Conservation (phyloP, 2,329 filamentous ascomycete genomes). For the Botrytis elliptica region DNA sequence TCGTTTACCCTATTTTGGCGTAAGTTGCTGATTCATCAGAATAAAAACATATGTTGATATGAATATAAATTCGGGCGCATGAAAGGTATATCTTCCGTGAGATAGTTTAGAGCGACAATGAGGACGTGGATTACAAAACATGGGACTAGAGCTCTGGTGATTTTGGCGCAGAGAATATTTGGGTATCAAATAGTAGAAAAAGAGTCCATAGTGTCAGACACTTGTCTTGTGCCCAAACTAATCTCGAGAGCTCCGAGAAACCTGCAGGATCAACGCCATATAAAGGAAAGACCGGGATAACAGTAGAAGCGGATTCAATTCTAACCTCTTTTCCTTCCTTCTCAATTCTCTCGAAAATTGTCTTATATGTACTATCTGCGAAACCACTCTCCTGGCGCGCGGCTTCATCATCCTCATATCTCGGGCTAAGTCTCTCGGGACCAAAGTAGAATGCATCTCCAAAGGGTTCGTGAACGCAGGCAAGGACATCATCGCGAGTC, state of each 20-base stretch:
- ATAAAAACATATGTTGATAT: not conserved
- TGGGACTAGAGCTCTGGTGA: not conserved
- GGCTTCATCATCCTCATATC: conserved; percentile 69
- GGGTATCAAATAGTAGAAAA: not conserved
- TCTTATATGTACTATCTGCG: conserved; percentile 67
- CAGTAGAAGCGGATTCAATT: conserved; percentile 23
- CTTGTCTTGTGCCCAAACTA: conserved; percentile 10
- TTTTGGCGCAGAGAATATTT: not conserved
- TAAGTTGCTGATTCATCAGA: conserved; percentile 15
- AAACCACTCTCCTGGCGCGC: conserved; percentile 63
- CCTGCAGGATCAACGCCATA: not conserved
- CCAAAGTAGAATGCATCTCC: conserved; percentile 96
- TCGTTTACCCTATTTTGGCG: conserved; percentile 57
- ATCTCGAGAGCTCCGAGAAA: not conserved
- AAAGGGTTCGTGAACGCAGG: conserved; percentile 92
- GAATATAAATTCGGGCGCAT: not conserved
- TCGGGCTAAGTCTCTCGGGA: conserved; percentile 77
- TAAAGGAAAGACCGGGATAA: not conserved
- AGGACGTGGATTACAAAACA: not conserved
- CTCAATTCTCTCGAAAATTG: conserved; percentile 75
- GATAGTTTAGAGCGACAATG: not conserved
- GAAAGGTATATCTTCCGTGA: not conserved
- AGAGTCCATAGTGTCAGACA: not conserved
- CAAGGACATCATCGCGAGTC: conserved; percentile 78
- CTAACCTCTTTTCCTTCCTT: conserved; percentile 63